Evolutionary conservation across 2,329 filamentous ascomycete species (phyloP).

Genomic region (Neopestalotiopsis sp.): DNA sequence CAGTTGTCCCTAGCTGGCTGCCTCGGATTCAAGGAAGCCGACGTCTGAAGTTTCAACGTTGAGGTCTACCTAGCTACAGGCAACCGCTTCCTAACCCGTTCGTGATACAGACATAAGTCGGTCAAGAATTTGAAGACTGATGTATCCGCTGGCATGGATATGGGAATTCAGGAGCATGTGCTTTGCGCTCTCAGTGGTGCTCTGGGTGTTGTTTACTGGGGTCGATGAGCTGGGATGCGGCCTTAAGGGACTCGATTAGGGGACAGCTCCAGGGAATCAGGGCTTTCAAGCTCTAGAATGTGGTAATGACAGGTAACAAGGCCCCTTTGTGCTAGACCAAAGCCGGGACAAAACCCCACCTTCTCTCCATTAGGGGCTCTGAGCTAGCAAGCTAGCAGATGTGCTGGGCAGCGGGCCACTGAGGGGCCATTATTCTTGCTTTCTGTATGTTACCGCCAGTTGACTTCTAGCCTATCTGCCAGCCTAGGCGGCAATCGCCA

Average conservation of each 20-base stretch:
- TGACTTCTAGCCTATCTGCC: background rate
- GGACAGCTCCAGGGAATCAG: constrained; percentile 11
- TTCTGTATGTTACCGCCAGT: background rate
- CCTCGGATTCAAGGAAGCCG: background rate
- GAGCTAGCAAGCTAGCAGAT: too few species aligned
- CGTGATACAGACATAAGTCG: background rate
- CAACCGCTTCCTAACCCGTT: background rate
- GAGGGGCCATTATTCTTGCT: background rate
- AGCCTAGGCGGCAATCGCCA: background rate
- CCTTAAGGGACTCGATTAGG: constrained; percentile 5
- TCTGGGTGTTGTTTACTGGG: constrained; percentile 4
- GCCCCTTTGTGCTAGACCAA: constrained; percentile 3
- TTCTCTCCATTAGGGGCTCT: background rate
- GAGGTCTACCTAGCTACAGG: background rate
- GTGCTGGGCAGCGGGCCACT: background rate
- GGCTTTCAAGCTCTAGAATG: constrained; percentile 4
- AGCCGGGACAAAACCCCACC: background rate
- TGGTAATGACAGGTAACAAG: constrained; percentile 15
- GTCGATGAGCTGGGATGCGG: constrained; percentile 6
- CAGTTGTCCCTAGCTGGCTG: background rate
- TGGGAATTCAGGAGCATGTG: background rate
- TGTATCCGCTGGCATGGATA: constrained; percentile 3
- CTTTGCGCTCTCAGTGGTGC: background rate
- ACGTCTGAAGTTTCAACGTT: background rate
- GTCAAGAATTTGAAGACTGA: background rate